phyloP scores from a whole-genome alignment of 805 yeast genomes.

The Jamesozyma jinghongensis region DNA sequence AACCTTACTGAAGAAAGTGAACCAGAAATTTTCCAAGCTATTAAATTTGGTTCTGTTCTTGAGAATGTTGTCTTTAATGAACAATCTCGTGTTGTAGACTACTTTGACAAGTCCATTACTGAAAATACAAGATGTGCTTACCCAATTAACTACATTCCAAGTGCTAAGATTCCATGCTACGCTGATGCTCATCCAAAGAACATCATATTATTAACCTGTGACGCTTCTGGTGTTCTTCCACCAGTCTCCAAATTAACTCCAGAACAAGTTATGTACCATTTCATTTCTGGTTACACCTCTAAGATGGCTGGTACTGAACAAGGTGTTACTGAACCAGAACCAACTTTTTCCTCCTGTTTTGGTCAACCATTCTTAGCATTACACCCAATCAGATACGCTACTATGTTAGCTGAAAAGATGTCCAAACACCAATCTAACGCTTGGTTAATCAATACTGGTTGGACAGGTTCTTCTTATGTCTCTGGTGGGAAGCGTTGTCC shows the following conservation, averaged over 20 bases:
- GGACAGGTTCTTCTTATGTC: conserved; percentile 92
- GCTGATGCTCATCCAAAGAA: conserved; percentile 88
- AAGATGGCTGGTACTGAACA: conserved; percentile 99
- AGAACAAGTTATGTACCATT: conserved; percentile 98
- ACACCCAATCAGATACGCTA: conserved; percentile 97
- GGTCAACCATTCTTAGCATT: conserved; percentile 98
- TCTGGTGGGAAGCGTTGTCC: conserved; percentile 97
- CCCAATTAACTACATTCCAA: conserved; percentile 94
- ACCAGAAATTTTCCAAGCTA: conserved; percentile 95
- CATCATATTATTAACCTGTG: conserved; percentile 89
- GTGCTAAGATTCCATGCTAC: conserved; percentile 90
- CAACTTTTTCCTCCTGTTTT: conserved; percentile 96
- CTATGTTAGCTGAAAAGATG: conserved; percentile 91
- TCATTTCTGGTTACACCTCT: conserved; percentile 96
- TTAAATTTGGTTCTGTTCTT: conserved; percentile 86
- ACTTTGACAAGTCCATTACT: conserved; percentile 69
- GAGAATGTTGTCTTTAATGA: conserved; percentile 90
- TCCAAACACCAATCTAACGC: conserved; percentile 81
- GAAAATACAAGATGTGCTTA: conserved; percentile 98
- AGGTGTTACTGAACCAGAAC: conserved; percentile 97
- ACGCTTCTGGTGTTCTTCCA: conserved; percentile 95
- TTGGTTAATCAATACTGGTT: conserved; percentile 96
- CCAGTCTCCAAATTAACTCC: conserved; percentile 91
- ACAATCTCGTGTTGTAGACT: conserved; percentile 72
- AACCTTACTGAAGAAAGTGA: conserved; percentile 85